Conservation (phyloP, 1,139 yeast genomes). For the Debaryomycetaceae sp. region DNA sequence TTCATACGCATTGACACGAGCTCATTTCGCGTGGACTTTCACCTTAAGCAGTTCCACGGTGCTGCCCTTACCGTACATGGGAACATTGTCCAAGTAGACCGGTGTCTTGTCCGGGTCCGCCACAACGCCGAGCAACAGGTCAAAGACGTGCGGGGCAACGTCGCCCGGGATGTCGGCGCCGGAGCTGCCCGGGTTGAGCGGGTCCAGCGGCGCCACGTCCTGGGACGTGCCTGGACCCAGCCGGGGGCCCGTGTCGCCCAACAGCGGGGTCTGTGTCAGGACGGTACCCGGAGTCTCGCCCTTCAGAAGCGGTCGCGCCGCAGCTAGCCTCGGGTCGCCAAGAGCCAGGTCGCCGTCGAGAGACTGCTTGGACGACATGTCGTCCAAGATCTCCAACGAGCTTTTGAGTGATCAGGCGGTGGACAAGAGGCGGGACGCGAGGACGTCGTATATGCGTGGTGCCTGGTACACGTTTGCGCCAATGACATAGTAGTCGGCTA, state of each 20-base stretch:
- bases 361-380: slow-evolving; percentile 23
- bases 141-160: slow-evolving; percentile 21
- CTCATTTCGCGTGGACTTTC: slow-evolving; percentile 13
- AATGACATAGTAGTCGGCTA: slow-evolving; percentile 71
- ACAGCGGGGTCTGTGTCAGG: background rate
- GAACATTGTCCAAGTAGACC: slow-evolving; percentile 28
- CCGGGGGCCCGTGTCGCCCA: background rate
- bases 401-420: slow-evolving; percentile 27
- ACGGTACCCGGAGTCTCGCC: slow-evolving; percentile 1
- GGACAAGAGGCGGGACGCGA: slow-evolving; percentile 28
- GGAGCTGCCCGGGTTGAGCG: slow-evolving; percentile 6
- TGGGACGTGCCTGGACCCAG: background rate
- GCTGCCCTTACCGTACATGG: slow-evolving; percentile 29
- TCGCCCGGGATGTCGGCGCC: slow-evolving; percentile 9
- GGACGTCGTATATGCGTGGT: slow-evolving; percentile 41
- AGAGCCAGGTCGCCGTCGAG: slow-evolving; percentile 30
- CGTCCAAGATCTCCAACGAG: slow-evolving; percentile 23
- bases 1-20: no score
- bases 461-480: slow-evolving; percentile 94
- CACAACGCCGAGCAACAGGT: slow-evolving; percentile 19
- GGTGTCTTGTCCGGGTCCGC: slow-evolving; percentile 10
- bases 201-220: slow-evolving; percentile 6
- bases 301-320: background rate
- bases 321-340: slow-evolving; percentile 4
- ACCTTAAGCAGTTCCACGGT: slow-evolving; percentile 28